Conservation (phyloP, 176 grass and related monocot species). For the Thalia dealbata region DNA sequence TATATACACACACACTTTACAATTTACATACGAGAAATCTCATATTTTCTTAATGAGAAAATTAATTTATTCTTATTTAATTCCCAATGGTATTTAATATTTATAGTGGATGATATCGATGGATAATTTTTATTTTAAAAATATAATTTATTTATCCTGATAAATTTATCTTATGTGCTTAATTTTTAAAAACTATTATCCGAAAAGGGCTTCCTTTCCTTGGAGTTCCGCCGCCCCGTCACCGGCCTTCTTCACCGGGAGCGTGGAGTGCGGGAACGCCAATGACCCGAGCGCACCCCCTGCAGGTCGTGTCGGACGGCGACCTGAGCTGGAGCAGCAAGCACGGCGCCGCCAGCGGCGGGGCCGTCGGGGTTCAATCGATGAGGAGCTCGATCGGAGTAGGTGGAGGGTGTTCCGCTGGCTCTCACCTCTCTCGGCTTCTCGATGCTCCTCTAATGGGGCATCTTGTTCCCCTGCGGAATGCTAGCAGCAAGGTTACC, state of each 20-base stretch:
- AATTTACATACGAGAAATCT: no score
- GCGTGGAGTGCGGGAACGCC: background rate
- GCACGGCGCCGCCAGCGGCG: background rate
- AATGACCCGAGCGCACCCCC: background rate
- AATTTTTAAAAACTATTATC: no score
- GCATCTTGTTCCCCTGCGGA: background rate
- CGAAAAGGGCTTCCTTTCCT: background rate
- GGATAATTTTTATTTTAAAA: no score
- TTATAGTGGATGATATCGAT: no score
- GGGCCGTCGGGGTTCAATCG: background rate
- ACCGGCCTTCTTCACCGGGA: background rate
- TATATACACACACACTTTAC: no score
- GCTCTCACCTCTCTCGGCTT: background rate
- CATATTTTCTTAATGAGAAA: no score
- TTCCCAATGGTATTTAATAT: no score
- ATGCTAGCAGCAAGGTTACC: background rate
- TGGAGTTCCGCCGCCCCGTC: background rate
- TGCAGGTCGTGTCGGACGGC: background rate
- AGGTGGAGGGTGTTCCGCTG: background rate
- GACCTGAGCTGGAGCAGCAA: background rate
- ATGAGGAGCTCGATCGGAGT: background rate
- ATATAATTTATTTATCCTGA: no score
- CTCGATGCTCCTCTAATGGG: background rate
- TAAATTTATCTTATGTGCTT: no score
- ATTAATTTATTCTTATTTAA: no score